Conservation (phyloP, 2,329 filamentous ascomycete genomes). For the Incumbomyces delicatus region DNA sequence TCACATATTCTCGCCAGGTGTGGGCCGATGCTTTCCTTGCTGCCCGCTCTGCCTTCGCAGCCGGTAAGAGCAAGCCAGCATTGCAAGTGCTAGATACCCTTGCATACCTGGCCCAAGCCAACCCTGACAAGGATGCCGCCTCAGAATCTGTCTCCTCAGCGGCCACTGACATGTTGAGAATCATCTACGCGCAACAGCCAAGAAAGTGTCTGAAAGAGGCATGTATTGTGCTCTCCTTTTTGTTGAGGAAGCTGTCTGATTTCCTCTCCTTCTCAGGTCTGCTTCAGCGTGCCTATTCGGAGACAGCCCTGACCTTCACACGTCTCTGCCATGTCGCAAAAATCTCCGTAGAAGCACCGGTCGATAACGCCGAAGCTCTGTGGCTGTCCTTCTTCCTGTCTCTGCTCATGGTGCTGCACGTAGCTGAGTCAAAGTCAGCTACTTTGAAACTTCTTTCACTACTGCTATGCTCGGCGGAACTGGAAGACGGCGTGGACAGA, state of each 20-base stretch:
- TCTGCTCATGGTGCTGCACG: conserved; percentile 14
- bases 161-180: conserved; percentile 12
- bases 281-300: background rate
- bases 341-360: background rate
- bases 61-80: conserved; percentile 35
- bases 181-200: conserved; percentile 13
- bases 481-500: conserved; percentile 1
- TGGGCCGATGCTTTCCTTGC: conserved; percentile 34
- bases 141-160: conserved; percentile 8
- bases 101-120: conserved; percentile 19
- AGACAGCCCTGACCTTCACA: background rate
- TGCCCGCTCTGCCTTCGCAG: conserved; percentile 32
- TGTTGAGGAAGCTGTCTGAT: conserved; percentile 12
- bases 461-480: conserved; percentile 7
- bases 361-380: background rate
- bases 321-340: conserved; percentile 8
- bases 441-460: conserved; percentile 17
- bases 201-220: conserved; percentile 17
- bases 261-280: conserved; percentile 8
- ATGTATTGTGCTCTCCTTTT: conserved; percentile 15
- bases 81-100: conserved; percentile 36
- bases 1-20: conserved; percentile 26
- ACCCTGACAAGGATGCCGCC: conserved; percentile 19
- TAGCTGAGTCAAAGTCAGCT: conserved; percentile 17
- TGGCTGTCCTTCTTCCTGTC: conserved; percentile 7